Base-by-base conservation (phyloP, 176 grass and related monocot species). In the Tuctoria greenei region DNA sequence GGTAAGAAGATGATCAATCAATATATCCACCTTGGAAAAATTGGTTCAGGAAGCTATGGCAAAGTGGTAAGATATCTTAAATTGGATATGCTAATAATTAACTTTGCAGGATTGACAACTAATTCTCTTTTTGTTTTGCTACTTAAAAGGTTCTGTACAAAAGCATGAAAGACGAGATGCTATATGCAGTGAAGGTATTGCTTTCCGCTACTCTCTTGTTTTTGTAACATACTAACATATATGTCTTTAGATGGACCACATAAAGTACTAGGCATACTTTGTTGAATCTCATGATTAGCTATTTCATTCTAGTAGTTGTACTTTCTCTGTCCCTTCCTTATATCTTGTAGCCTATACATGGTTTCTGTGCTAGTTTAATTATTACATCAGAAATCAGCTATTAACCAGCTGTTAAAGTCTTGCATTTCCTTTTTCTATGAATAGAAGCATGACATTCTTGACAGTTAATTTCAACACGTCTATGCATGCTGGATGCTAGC, bases 31-130 rank as follows among this genome's bases (percentile, higher is more conserved):
- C 17, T 85, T 57, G 83, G 86, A 37, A 93, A 88, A 69, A 93
- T 97, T 71, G 87, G 93, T 52, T 72, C 93, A 57, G 93, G 93
- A 61, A 97, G 93, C 72, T 97, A 97, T 64, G 93, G 90, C 49
- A 84, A 97, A 97, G 93, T 97, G 90, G 93, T 97, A 93, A 88
- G 87, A 49, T 54, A 40, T 5, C 46, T 76, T 75, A 42, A 17
- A 11, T 86, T 20, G 69, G 13, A 35, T 71, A 16, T 16, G 16
- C 4, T 47, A 64, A 71, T 71, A 66, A 77, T 47, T 27, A 46
- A 34, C 17, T 66, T 66, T 25, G 15, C 26, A 26, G 5, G 35
- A 23, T 80, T 63, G 24, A 80, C 80, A 1, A 10, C 65, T 83
- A 17, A 78, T 50, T 78, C 15, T 56, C 10, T 10, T 21, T 64